These are phyloP conservation scores for Blastocystis sp. DNA, from an alignment of 352 stramenopile genomes.

Conservation along the genomic window DNA sequence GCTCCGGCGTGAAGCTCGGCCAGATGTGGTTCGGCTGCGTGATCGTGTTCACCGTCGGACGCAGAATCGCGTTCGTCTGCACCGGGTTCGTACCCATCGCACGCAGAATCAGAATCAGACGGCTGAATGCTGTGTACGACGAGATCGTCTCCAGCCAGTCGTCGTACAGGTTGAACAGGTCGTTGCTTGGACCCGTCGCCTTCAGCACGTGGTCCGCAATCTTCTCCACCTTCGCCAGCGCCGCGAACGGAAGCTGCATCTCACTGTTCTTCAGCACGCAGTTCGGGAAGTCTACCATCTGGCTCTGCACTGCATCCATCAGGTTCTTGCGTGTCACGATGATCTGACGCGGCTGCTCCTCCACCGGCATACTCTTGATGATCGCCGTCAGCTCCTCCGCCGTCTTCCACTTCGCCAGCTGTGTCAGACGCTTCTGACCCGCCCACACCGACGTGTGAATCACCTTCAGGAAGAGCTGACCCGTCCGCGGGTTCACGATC, in stretches of 20 bases:
- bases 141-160: conserved; percentile 99
- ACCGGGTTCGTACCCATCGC: conserved; percentile 91
- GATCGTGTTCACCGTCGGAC: conserved; percentile 91
- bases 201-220: conserved; percentile 97
- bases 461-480: conserved; percentile 98
- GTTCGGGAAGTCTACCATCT: conserved; percentile 98
- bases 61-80: conserved; percentile 85
- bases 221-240: conserved; percentile 97
- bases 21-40: conserved; percentile 97
- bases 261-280: conserved; percentile 98
- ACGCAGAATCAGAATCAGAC: conserved; percentile 95
- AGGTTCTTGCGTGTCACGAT: conserved; percentile 99
- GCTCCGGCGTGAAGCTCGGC: conserved; percentile 92
- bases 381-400: conserved; percentile 97
- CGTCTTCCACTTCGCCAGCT: conserved; percentile 99
- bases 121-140: conserved; percentile 98
- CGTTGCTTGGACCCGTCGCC: conserved; percentile 97
- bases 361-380: conserved; percentile 92
- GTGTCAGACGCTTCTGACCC: conserved; percentile 93
- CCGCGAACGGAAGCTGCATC: conserved; percentile 96
- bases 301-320: conserved; percentile 95
- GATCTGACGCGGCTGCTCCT: conserved; percentile 99
- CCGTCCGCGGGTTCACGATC: conserved; percentile 98
- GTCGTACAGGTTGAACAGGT: conserved; percentile 99
- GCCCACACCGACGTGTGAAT: conserved; percentile 99